Base-by-base conservation (phyloP, 805 yeast species). In the Ogataea ganodermae region DNA sequence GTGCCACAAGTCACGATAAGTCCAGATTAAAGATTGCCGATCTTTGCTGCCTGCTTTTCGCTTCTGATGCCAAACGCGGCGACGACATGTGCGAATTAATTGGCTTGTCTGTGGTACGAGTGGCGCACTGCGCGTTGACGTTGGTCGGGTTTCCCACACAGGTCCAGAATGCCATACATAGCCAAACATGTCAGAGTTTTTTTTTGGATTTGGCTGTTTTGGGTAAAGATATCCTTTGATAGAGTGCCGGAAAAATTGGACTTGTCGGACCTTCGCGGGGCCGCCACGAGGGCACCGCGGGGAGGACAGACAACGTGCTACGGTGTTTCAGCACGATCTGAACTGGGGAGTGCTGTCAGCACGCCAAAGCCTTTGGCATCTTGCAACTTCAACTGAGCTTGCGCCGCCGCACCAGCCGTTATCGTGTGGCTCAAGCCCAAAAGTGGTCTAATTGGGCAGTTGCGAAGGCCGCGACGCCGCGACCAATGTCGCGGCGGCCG, bases 171-270 rank as follows among this genome's bases (percentile, higher is more conserved):
- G 28, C 39, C 39, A 30, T n/a, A 9, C 12, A 10, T 30, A 30
- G 33, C n/a, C 24, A 14, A 14, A 6, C 8, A 30, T 9, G 18
- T 4, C 17, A 21, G 28, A 4, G 26, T 35, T 21, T 35, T 33
- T 33, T 20, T 22, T 6, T n/a, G 12, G 39, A 35, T 3, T 10
- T 35, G 12, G 39, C 39, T 20, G 39, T 21, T 35, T 35, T 35
- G 39, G 39, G 39, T 22, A 35, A 35, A 35, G 39, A 35, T 21
- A 35, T 35, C 39, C 39, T 35, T 13, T n/a, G 26, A n/a, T 20
- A 35, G n/a, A 27, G 18, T 17, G 39, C 39, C 26, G 39, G 28
- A 35, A 27, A 6, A 6, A 27, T 27, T 12, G 31, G 31, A 27
- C n/a, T 7, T 27, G 31, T 27, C 31, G 31, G 27, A 24, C 10